These are phyloP conservation scores for Beauveria scarabaeidicola DNA, from an alignment of 2,329 filamentous ascomycete species.

Conservation along the genomic window DNA sequence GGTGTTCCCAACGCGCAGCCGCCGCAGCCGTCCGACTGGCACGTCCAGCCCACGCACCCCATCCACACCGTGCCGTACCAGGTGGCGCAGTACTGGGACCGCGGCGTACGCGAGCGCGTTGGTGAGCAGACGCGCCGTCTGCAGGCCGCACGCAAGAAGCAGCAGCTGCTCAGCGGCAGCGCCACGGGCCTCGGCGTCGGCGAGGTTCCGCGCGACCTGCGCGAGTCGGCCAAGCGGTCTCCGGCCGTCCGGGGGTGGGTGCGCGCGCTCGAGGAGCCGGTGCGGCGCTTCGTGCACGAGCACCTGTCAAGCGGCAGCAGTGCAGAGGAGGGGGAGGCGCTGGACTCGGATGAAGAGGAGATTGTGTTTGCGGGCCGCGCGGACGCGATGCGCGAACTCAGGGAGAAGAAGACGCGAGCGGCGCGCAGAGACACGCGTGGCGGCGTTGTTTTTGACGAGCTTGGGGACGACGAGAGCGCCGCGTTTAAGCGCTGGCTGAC, in stretches of 20 bases:
- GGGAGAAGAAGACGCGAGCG: constrained; percentile 37
- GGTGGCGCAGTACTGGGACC: constrained; percentile 77
- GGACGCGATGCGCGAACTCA: constrained; percentile 46
- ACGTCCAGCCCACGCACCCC: constrained; percentile 71
- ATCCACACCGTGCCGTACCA: constrained; percentile 77
- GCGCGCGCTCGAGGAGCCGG: constrained; percentile 75
- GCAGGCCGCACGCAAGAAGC: constrained; percentile 36
- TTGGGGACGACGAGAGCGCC: constrained; percentile 65
- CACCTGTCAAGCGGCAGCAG: constrained; percentile 22
- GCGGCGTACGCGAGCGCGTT: constrained; percentile 39
- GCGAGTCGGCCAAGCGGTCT: constrained; percentile 69
- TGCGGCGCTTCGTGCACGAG: constrained; percentile 61
- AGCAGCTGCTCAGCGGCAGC: constrained; percentile 33
- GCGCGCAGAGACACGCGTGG: constrained; percentile 36
- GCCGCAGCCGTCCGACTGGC: constrained; percentile 75
- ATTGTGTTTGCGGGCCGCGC: constrained; percentile 77
- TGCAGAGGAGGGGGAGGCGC: background rate
- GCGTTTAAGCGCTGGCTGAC: constrained; percentile 83
- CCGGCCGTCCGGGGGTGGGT: constrained; percentile 73
- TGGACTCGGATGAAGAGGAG: constrained; percentile 58
- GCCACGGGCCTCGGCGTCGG: constrained; percentile 38
- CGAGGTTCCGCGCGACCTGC: constrained; percentile 69
- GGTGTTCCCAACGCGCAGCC: constrained; percentile 80
- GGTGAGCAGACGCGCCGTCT: constrained; percentile 36
- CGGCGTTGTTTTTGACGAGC: constrained; percentile 68